Conservation (phyloP, 2,329 filamentous ascomycete species). For the Trichoderma semiorbis region DNA sequence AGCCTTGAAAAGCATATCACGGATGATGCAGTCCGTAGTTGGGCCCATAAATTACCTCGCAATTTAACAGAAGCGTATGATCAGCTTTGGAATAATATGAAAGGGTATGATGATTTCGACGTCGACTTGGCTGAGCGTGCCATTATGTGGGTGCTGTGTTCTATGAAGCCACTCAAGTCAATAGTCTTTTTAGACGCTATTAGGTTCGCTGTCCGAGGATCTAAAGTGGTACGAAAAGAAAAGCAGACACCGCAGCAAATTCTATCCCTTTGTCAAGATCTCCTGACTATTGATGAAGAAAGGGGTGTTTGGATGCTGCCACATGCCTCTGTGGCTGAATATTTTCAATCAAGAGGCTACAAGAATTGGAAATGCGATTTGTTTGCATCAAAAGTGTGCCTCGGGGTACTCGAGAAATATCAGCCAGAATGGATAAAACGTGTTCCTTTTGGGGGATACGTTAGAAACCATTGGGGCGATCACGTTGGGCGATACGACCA, state of each 20-base stretch:
- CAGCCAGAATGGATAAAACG: not conserved
- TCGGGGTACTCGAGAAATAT: not conserved
- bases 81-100: constrained; percentile 3
- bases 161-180: not conserved
- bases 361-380: not conserved
- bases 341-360: not conserved
- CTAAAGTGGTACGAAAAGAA: not conserved
- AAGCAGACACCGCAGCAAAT: not conserved
- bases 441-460: too few species aligned
- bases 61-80: constrained; percentile 20
- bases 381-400: not conserved
- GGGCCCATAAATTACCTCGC: constrained; percentile 8
- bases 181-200: not conserved
- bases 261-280: constrained; percentile 11
- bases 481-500: not conserved
- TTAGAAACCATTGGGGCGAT: accelerated
- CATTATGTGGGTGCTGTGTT: not conserved
- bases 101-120: not conserved
- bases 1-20: constrained; percentile 6
- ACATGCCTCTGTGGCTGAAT: constrained; percentile 17
- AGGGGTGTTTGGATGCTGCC: not conserved
- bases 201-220: not conserved
- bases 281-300: not conserved
- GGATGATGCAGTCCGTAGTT: constrained; percentile 17
- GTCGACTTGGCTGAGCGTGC: constrained; percentile 3